Base-by-base conservation (phyloP, 805 yeast species). In the Priceomyces melissophilus region DNA sequence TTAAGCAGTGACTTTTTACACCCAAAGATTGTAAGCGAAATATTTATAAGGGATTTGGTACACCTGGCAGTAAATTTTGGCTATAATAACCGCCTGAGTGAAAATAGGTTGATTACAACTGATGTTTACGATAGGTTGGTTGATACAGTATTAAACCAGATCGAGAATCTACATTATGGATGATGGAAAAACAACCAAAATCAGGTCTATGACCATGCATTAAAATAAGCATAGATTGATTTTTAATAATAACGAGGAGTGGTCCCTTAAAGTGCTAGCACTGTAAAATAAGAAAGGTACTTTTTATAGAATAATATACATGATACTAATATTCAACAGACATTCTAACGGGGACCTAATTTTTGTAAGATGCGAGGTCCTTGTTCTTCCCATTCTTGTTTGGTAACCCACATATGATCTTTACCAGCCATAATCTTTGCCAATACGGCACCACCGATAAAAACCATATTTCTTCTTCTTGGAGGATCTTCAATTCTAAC, bases 401-500 rank as follows among this genome's bases (percentile, higher is more conserved):
- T 90, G 40, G 87, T 74, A 52, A 93, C 79, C 99, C 99, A 93
- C 96, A 93, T 87, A 58, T 90, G 97, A 51, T 90, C 97, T 65
- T 91, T 93, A 63, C 90, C 96, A 35, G 95, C 95, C 98, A 93
- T 93, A 53, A 93, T 91, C 60, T 86, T 88, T 27, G 99, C 98
- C 60, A 93, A 75, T 14, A 93, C 98, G 3, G 98, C 98, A 55
- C 99, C 99, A 53, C 99, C 99, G 51, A 91, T 82, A 67, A 93
- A 93, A 28, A 93, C 99, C 97, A 93, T 91, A 65, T 93, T 96
- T 63, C 90, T 85, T 75, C 99, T 88, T 73, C 98, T 81, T 52
- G 99, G 99, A 32, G 99, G 98, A 63, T 93, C 98, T 65, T 93
- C 98, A 55, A 93, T 93, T 67, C 91, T 81, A 31, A 93, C 96